These are phyloP conservation scores for Bacterosira constricta DNA, from an alignment of 108 stramenopile genomes.

Conservation along the genomic window DNA sequence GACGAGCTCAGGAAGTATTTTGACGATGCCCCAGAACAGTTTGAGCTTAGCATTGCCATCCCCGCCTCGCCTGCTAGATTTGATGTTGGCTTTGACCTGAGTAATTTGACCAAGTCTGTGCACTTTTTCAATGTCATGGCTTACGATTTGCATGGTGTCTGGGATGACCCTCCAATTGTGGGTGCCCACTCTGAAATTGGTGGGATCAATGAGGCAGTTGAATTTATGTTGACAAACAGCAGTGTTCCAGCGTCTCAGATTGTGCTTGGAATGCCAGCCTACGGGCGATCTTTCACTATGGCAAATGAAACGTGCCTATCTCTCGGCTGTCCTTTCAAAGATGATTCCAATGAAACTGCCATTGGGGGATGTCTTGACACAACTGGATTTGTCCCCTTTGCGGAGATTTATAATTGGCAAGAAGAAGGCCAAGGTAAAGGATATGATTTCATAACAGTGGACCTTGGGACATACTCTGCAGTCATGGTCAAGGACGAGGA, in stretches of 20 bases:
- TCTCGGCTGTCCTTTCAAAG: conserved; percentile 39
- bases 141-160: conserved; percentile 46
- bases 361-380: conserved; percentile 48
- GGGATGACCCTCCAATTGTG: conserved; percentile 38
- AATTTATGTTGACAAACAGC: conserved; percentile 43
- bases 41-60: conserved; percentile 46
- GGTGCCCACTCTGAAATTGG: conserved; percentile 51
- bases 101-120: conserved; percentile 28
- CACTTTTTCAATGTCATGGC: conserved; percentile 55
- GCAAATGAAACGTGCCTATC: conserved; percentile 32
- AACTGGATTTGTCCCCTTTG: conserved; percentile 45
- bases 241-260: conserved; percentile 46
- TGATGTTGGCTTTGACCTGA: conserved; percentile 43
- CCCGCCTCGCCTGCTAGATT: conserved; percentile 26
- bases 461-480: conserved; percentile 19
- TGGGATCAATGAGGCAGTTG: conserved; percentile 35
- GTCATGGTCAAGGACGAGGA: conserved; percentile 44
- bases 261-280: conserved; percentile 49
- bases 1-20: conserved; percentile 44
- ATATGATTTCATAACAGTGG: conserved; percentile 43
- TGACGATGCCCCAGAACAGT: conserved; percentile 48
- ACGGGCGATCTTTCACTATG: conserved; percentile 48
- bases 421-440: conserved; percentile 37
- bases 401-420: conserved; percentile 42
- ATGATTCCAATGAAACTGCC: conserved; percentile 42